Conservation (phyloP, 345 rosid species). For the Murraya koenigii region DNA sequence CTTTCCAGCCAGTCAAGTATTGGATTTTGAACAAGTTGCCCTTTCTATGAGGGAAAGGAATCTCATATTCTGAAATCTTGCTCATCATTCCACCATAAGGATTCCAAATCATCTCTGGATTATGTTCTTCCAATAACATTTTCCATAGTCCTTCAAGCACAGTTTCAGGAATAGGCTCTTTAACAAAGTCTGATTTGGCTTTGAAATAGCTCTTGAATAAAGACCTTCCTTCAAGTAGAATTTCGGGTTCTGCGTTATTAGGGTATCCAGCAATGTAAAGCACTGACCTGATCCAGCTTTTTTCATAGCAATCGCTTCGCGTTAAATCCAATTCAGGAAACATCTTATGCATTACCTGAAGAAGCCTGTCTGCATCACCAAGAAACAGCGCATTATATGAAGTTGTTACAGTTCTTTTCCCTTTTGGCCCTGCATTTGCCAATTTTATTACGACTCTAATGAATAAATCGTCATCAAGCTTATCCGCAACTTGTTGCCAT, state of each 20-base stretch:
- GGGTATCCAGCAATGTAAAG: conserved; percentile 8
- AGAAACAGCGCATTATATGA: neutral
- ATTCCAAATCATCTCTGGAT: neutral
- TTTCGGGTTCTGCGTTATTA: neutral
- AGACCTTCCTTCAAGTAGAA: neutral
- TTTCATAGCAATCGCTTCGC: neutral
- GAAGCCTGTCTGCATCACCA: neutral
- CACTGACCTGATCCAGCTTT: conserved; percentile 2
- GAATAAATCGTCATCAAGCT: neutral
- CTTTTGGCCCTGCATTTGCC: neutral
- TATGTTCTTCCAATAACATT: neutral
- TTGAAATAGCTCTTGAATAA: neutral
- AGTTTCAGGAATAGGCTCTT: neutral
- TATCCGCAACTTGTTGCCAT: conserved; percentile 20
- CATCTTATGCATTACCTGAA: neutral
- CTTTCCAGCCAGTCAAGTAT: conserved; percentile 2
- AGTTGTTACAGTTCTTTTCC: conserved; percentile 10
- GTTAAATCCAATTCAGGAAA: neutral
- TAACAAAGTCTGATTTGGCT: conserved; percentile 10
- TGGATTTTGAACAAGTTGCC: conserved; percentile 5
- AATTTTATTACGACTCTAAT: conserved; percentile 1
- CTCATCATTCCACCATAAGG: neutral
- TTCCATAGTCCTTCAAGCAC: neutral
- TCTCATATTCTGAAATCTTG: neutral
- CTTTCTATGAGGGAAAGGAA: neutral